Evolutionary conservation across 2,329 filamentous ascomycete species (phyloP).

Genomic region (Fusarium siculi): DNA sequence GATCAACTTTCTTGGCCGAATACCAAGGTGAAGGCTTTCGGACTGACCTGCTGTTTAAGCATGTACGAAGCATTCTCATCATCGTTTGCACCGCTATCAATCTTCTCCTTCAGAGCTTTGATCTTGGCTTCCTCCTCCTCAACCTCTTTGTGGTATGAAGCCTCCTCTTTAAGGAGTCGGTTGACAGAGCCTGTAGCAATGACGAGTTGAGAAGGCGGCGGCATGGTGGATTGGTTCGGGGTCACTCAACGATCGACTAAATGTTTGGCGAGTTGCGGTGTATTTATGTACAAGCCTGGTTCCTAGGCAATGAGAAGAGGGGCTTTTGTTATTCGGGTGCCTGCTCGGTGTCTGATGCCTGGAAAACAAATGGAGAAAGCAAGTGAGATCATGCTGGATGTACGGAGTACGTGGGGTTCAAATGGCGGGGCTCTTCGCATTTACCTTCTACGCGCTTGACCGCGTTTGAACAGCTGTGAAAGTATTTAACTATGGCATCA

Average conservation of each 20-base stretch:
- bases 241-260: not conserved
- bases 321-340: constrained; percentile 24
- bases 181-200: constrained; percentile 83
- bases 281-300: not conserved
- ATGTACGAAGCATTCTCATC: constrained; percentile 81
- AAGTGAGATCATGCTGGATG: constrained; percentile 45
- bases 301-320: not conserved
- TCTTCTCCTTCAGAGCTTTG: constrained; percentile 72
- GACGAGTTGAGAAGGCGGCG: constrained; percentile 77
- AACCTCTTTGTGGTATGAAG: constrained; percentile 89
- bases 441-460: constrained; percentile 5
- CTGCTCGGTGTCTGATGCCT: constrained; percentile 35
- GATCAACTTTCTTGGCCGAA: constrained; percentile 2
- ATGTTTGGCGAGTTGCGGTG: not conserved
- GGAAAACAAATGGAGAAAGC: constrained; percentile 22
- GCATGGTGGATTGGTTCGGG: constrained; percentile 64
- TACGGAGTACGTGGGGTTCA: constrained; percentile 36
- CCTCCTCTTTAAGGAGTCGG: constrained; percentile 91
- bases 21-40: not conserved
- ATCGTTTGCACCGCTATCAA: constrained; percentile 59
- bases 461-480: not conserved
- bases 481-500: not conserved
- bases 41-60: constrained; percentile 84
- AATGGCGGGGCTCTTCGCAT: constrained; percentile 40
- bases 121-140: constrained; percentile 78